phyloP scores from a whole-genome alignment of 768 basidiomycete genomes.

The Heimioporus sp. region DNA sequence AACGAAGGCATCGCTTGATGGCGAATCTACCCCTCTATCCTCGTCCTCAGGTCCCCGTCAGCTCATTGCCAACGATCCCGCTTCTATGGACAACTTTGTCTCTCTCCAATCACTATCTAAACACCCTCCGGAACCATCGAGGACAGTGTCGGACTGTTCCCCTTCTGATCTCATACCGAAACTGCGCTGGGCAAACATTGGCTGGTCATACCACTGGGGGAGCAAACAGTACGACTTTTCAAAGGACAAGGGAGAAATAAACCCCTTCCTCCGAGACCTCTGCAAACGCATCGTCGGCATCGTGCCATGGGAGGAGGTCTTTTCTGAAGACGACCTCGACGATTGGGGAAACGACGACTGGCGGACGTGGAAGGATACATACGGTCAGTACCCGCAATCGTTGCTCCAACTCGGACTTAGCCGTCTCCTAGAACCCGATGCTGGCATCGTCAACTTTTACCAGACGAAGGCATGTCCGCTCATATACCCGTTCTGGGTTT shows the following conservation, averaged over 20 bases:
- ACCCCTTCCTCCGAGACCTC: slow-evolving; percentile 49
- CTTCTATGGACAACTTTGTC: slow-evolving; percentile 52
- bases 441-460: slow-evolving; percentile 96
- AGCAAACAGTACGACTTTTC: slow-evolving; percentile 93
- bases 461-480: slow-evolving; percentile 55
- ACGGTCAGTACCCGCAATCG: slow-evolving; percentile 50
- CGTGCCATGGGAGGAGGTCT: slow-evolving; percentile 74
- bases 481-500: not conserved
- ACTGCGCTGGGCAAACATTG: slow-evolving; percentile 94
- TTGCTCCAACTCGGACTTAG: not conserved
- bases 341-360: slow-evolving; percentile 64
- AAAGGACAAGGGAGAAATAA: slow-evolving; percentile 62
- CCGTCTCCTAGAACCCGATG: slow-evolving; percentile 73
- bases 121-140: slow-evolving; percentile 62
- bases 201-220: slow-evolving; percentile 97
- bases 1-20: slow-evolving; percentile 31
- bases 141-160: slow-evolving; percentile 47
- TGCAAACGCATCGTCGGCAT: slow-evolving; percentile 61
- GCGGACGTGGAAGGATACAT: slow-evolving; percentile 72
- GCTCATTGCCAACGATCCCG: slow-evolving; percentile 73
- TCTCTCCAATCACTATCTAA: slow-evolving; percentile 55
- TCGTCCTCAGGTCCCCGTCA: slow-evolving; percentile 52
- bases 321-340: slow-evolving; percentile 34
- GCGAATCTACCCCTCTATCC: not conserved
- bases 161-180: slow-evolving; percentile 65